A percentile compares a stretch with the other conserved stretches of the same genome.
These are phyloP conservation scores for Dentipellis sp. DNA, from an alignment of 768 basidiomycete species.

Conservation along the genomic window DNA sequence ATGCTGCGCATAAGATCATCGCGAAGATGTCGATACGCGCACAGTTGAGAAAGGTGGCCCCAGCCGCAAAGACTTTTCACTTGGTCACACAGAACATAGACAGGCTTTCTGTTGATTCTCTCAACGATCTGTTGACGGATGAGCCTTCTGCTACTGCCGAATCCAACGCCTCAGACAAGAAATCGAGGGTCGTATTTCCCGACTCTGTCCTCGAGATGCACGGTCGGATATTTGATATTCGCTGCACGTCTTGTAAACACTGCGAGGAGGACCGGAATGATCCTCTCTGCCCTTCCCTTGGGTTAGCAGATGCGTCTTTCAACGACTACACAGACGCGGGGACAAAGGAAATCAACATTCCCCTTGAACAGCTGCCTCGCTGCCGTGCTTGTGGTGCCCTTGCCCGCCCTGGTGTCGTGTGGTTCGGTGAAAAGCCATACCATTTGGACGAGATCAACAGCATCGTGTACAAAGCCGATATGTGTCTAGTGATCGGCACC, in stretches of 20 bases:
- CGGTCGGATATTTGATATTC: conserved; percentile 44
- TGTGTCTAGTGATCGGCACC: conserved; percentile 31
- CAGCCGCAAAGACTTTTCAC: background rate
- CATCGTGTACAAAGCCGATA: conserved; percentile 21
- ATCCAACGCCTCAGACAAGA: background rate
- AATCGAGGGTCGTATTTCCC: background rate
- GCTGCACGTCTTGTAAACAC: conserved; percentile 41
- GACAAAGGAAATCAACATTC: conserved; percentile 15
- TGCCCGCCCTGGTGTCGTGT: conserved; percentile 28
- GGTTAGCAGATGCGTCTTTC: conserved; percentile 18
- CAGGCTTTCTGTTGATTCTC: background rate
- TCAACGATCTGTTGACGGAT: background rate
- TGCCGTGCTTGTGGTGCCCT: conserved; percentile 22
- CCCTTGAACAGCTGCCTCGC: conserved; percentile 22
- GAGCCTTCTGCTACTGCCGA: background rate
- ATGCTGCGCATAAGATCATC: conserved; percentile 18
- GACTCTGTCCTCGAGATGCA: conserved; percentile 42
- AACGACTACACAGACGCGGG: conserved; percentile 1
- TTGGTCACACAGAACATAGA: conserved; percentile 5
- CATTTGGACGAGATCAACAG: conserved; percentile 21
- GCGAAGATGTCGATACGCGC: conserved; percentile 8
- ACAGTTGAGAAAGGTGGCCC: background rate
- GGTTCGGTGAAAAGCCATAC: conserved; percentile 28
- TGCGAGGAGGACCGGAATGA: conserved; percentile 36
- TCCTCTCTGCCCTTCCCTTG: conserved; percentile 20